Evolutionary conservation across 2,329 filamentous ascomycete genomes (phyloP), one percentile per base, ranked within the genome.

Genomic region (Penicillium sp.): DNA sequence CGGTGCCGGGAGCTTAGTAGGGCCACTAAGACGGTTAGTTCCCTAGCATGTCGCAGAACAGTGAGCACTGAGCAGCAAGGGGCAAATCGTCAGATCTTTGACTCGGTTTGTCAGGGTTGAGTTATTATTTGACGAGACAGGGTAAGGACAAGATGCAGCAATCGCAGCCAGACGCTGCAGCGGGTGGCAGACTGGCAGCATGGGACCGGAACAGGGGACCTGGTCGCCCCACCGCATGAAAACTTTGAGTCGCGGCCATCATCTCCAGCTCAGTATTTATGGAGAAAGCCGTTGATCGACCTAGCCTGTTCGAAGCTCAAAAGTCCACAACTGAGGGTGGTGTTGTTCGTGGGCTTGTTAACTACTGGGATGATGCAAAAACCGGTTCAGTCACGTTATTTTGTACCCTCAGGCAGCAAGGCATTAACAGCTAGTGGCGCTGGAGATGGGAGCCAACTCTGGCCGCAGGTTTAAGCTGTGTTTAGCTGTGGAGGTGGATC

Each of bases 1-100:
- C 66, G 56, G 19, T 44, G 13, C 58, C 49, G 45, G 47, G 55
- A 58, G 57, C 53, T 60, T 64, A 61, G 56, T 46, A 55, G 55
- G 46, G 60, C 47, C 56, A 56, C 62, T 61, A 49, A 56, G n/a
- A 29, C 5, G 44, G 52, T 38, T 47, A 63, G 23, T 50, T 17
- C 8, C 13, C 48, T 13, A 9, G 35, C 11, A 17, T 13, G 35
- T 41, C 35, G 35, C 35, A 41, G 35, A 19, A 7, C 46, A 26
- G 19, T 11, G 21, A 6, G 21, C 21, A 48, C 38, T 41, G 50
- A 35, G 47, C 44, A 57, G 38, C 30, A 38, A 11, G 21, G 26
- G 45, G 51, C 47, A 21, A 26, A 17, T 30, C 46, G 35, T 48
- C 31, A 29, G 35, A 41, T 41, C 35, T 41, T 41, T 11, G 17